Conservation (phyloP, 1,284 basidiomycete species). For the Pseudozyma flocculosa region DNA sequence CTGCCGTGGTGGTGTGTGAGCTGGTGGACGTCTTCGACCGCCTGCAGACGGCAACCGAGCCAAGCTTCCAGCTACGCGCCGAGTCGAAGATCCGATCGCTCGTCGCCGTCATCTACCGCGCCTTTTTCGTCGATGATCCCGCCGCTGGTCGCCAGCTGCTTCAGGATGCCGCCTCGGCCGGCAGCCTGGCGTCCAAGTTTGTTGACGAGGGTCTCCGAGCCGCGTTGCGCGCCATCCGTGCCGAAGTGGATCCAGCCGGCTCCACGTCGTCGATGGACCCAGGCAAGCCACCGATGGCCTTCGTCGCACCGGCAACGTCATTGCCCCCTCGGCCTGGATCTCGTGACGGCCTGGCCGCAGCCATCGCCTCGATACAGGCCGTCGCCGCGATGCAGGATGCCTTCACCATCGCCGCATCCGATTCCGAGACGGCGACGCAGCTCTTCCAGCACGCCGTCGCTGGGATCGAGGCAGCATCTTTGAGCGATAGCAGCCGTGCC, state of each 20-base stretch:
- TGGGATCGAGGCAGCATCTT: constrained; percentile 5
- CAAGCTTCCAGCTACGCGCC: constrained; percentile 32
- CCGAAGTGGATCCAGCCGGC: too few species aligned
- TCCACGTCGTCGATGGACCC: too few species aligned
- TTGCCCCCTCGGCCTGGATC: too few species aligned
- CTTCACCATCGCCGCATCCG: constrained; percentile 30
- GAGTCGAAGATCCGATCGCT: constrained; percentile 30
- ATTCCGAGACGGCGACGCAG: constrained; percentile 21
- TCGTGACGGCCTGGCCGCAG: too few species aligned
- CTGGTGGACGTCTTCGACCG: constrained; percentile 33
- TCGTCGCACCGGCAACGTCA: too few species aligned
- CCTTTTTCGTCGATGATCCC: constrained; percentile 19
- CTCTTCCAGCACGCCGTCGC: constrained; percentile 15
- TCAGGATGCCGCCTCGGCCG: constrained; percentile 18
- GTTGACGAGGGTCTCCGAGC: constrained; percentile 21
- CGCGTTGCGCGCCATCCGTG: background rate
- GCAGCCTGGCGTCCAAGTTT: constrained; percentile 12
- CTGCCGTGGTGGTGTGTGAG: constrained; percentile 22
- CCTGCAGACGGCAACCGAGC: constrained; percentile 26
- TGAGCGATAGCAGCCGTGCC: background rate
- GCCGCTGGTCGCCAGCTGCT: constrained; percentile 25
- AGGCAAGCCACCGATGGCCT: too few species aligned
- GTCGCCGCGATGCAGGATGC: constrained; percentile 29
- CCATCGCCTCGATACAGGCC: constrained; percentile 11
- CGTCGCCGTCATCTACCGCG: constrained; percentile 27